Evolutionary conservation across 129 eudicot species (phyloP).

Genomic region (Flaveria sonorensis): DNA sequence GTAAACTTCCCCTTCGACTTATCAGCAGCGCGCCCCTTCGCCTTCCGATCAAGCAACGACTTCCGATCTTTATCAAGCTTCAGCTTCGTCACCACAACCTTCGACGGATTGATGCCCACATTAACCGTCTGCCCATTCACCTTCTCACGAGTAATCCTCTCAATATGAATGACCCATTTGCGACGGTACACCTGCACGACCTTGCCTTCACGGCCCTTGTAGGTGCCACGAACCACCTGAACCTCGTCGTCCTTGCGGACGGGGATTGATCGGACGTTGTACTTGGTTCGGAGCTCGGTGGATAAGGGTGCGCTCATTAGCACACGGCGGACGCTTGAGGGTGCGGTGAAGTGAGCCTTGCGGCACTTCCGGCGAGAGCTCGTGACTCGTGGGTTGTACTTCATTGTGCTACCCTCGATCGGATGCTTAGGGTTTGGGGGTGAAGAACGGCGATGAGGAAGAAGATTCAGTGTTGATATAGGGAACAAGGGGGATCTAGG

Average conservation of each 20-base stretch:
- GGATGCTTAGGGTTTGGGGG: neutral
- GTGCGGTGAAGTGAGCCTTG: conserved; percentile 11
- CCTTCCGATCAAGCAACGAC: conserved; percentile 14
- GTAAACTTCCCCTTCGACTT: conserved; percentile 7
- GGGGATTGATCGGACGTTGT: conserved; percentile 13
- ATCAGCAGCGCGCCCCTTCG: conserved; percentile 2
- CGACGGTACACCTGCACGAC: conserved; percentile 15
- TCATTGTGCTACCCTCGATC: neutral
- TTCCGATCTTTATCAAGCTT: conserved; percentile 15
- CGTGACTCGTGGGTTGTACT: conserved; percentile 9
- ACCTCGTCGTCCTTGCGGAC: conserved; percentile 15
- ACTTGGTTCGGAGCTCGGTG: neutral
- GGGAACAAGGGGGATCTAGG: neutral
- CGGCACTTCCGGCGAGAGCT: conserved; percentile 19
- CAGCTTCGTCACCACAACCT: neutral
- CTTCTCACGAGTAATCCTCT: conserved; percentile 13
- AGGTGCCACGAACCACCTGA: conserved; percentile 5
- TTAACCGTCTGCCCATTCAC: conserved; percentile 6
- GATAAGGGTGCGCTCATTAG: conserved; percentile 12
- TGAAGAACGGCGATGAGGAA: neutral
- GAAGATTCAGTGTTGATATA: neutral
- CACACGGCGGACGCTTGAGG: conserved; percentile 18
- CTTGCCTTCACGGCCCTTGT: conserved; percentile 19
- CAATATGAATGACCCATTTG: conserved; percentile 7
- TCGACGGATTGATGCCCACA: neutral